Evolutionary conservation across 805 yeast genomes (phyloP).

Genomic region (Candida mattraensis): DNA sequence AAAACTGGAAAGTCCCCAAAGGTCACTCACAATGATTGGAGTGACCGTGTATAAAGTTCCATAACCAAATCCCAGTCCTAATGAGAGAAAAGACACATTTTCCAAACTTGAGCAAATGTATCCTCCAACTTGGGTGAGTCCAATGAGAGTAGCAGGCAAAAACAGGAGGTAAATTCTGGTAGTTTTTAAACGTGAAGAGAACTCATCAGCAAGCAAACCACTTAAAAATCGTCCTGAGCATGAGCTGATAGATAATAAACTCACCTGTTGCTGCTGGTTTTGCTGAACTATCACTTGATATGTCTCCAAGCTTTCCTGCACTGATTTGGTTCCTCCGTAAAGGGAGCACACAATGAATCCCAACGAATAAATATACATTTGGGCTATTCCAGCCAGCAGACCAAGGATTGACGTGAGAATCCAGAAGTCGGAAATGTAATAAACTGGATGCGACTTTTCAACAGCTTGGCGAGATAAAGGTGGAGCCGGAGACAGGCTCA

Average conservation of each 20-base stretch:
- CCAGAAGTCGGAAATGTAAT: constrained; percentile 41
- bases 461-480: constrained; percentile 1
- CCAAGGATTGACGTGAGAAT: constrained; percentile 51
- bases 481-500: constrained; percentile 10
- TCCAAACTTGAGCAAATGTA: constrained; percentile 33
- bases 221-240: constrained; percentile 64
- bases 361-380: constrained; percentile 71
- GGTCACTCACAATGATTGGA: constrained; percentile 76
- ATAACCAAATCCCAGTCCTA: constrained; percentile 66
- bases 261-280: constrained; percentile 71
- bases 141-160: constrained; percentile 48
- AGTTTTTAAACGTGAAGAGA: constrained; percentile 43
- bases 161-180: constrained; percentile 47
- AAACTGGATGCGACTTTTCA: constrained; percentile 5
- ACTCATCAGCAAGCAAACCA: constrained; percentile 64
- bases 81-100: constrained; percentile 49
- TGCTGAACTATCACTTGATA: constrained; percentile 38
- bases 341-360: constrained; percentile 67
- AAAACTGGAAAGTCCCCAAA: constrained; percentile 66
- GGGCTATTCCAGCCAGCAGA: constrained; percentile 64
- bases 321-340: constrained; percentile 25
- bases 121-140: constrained; percentile 53
- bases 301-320: constrained; percentile 9
- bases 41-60: constrained; percentile 71
- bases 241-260: constrained; percentile 65